Evolutionary conservation across 352 stramenopile species (phyloP), one percentile per base, ranked within the genome.

Genomic region (Phytopythium aichiense): DNA sequence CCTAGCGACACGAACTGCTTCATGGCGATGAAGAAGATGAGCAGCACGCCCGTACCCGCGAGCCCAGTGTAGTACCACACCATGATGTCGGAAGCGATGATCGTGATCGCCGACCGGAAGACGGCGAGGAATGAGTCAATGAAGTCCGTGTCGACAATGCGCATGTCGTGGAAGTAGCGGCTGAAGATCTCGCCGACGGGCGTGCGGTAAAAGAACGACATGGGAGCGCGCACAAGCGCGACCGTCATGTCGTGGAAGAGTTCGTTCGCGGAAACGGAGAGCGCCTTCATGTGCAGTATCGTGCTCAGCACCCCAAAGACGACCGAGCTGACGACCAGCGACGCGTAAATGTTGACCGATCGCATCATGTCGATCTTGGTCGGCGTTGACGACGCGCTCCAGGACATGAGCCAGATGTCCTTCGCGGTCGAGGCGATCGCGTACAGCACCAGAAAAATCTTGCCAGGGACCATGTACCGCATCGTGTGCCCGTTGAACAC

Each of bases 211-310:
- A 83, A 83, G 61, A 83, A 83, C 3, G 62, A 63, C 67, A 80
- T 74, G 11, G 74, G 72, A 1, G 74, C 72, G 35, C 64, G 74
- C 11, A 83, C 54, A 22, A 83, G 50, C 31, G 74, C 69, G 15
- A 45, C 64, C 37, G 74, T 83, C 74, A 83, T 80, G n/a, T 69
- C 68, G 43, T 68, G 64, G 31, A 83, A 83, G 53, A 80, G 70
- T 11, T 56, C 60, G 38, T 76, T 74, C 9, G 74, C 69, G 15
- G 60, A 64, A 9, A 77, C 63, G 16, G 67, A 61, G 58, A 78
- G 75, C 18, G 71, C 64, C 52, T 74, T 58, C 9, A 64, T 68
- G 25, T 71, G 60, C 22, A 79, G 46, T 2, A 82, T 74, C 20
- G 74, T 76, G 62, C 69, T 63, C 31, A 67, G 48, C 59, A 76